Evolutionary conservation across 2,329 filamentous ascomycete genomes (phyloP), one percentile per base, ranked within the genome.

Genomic region (Clarireedia sp.): DNA sequence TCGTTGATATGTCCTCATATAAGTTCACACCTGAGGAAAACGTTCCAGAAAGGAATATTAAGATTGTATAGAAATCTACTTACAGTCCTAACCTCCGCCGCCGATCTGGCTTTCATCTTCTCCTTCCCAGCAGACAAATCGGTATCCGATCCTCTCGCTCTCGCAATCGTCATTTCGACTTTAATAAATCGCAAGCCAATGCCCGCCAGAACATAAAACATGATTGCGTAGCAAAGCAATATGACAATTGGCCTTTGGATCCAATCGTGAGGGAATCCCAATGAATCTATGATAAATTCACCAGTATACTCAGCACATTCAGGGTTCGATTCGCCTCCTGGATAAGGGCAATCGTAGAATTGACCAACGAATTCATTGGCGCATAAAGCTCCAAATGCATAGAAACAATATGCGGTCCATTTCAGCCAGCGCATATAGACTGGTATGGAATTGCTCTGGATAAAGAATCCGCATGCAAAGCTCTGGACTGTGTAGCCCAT

Each of bases 341-440:
- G 73, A 6, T 76, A 73, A 0, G 87, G 87, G 57, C 88, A 91
- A 63, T 85, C 82, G 61, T 90, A 91, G 60, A 90, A 87, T 48
- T 78, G 80, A 9, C 79, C 82, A 21, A 80, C 71, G 54, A 91
- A 90, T 64, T 91, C 87, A 59, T 91, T 91, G 2, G 80, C 81
- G 45, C 76, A 81, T 6, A 90, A 76, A 2, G 86, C 85, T 0
- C 86, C 83, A 63, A 90, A 89, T 0, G 78, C 79, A 63, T 90
- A 90, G 65, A 82, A 87, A 21, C 78, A 76, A 60, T 83, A 85
- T 1, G 81, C 78, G 23, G 77, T 76, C 74, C 82, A 86, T 66
- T 89, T 90, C 1, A 87, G 72, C 87, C 87, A 91, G 54, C 86
- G 77, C n/a, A 89, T 81, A 63, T 90, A 91, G 1, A 90, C 74